Evolutionary conservation across 2,329 filamentous ascomycete species (phyloP), one percentile per base, ranked within the genome.

Genomic region (Karstenula rhodostoma): DNA sequence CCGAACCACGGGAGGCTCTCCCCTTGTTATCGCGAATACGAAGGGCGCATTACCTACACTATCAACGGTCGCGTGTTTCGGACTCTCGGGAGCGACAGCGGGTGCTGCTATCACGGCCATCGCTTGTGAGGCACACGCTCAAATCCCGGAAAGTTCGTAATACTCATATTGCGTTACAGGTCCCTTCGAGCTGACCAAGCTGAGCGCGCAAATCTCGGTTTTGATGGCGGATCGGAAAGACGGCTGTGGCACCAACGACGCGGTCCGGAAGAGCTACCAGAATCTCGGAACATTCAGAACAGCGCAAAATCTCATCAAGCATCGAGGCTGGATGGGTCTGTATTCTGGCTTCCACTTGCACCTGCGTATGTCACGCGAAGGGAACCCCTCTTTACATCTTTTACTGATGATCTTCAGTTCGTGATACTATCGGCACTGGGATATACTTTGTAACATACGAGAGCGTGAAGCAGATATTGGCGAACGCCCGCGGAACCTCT

Each of bases 391-490:
- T 1, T 25, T 43, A 23, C 27, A 15, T 1, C 8, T 37, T 25
- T 19, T 25, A 47, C 70, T 76, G 27, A 75, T 49, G 22, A n/a
- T 23, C 8, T 32, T 65, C 15, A 92, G 91, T 94, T 70, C 87
- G 92, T 62, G 92, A 96, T 78, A 94, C 91, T 0, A 83, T 95
- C 61, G 92, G 92, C 56, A 96, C 92, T 1, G 87, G 88, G 32
- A 92, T 94, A 59, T 96, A 96, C 77, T 96, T 96, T 73, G 92
- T 91, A 80, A 94, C 92, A 32, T 96, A 96, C 76, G 92, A 96
- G 78, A 93, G 90, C 75, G 87, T 88, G 68, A 96, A 96, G 74
- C 92, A 95, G 76, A 80, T 94, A 25, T 85, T 93, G 64, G 91
- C 90, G 22, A 92, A 91, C 17, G 87, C 91, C 65, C 87, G 90